Conservation (phyloP, 2,329 filamentous ascomycete genomes). For the Amesomyces nigricolor region DNA sequence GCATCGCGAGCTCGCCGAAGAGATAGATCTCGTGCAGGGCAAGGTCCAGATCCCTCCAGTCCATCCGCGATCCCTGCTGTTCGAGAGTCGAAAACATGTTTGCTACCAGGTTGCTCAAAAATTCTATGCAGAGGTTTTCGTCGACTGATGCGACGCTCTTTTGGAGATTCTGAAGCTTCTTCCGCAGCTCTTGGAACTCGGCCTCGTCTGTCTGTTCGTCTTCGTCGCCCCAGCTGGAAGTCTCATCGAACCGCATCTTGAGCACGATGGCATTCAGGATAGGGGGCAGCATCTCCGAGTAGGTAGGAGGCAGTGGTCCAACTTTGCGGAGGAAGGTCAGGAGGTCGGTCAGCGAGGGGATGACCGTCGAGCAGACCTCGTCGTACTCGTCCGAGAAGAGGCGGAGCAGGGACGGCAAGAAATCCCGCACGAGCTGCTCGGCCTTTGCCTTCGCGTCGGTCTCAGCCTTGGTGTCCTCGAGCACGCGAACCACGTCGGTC, state of each 20-base stretch:
- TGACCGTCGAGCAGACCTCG: constrained; percentile 93
- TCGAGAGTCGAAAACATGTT: constrained; percentile 79
- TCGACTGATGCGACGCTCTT: constrained; percentile 89
- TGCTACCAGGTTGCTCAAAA: constrained; percentile 80
- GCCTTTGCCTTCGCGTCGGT: constrained; percentile 65
- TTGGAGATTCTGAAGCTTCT: constrained; percentile 82
- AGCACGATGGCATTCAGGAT: constrained; percentile 86
- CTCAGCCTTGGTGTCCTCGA: constrained; percentile 62
- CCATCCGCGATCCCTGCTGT: constrained; percentile 66
- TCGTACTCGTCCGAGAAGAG: constrained; percentile 99
- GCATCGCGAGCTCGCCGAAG: constrained; percentile 90
- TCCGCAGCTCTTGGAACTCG: constrained; percentile 91
- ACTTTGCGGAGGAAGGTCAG: constrained; percentile 85
- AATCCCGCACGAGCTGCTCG: constrained; percentile 74
- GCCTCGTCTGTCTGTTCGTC: constrained; percentile 95
- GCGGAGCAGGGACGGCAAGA: constrained; percentile 79
- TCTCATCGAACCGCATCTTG: constrained; percentile 98
- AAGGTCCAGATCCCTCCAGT: constrained; percentile 93
- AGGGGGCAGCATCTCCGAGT: constrained; percentile 76
- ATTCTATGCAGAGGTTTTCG: constrained; percentile 80
- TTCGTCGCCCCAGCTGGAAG: constrained; percentile 85
- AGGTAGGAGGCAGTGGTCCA: constrained; percentile 64
- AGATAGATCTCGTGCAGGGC: constrained; percentile 93
- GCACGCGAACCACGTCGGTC: constrained; percentile 77
- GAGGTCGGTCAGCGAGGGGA: constrained; percentile 86